These are phyloP conservation scores for Zygnema cylindricum DNA, from an alignment of 139 green algal species.

Conservation along the genomic window DNA sequence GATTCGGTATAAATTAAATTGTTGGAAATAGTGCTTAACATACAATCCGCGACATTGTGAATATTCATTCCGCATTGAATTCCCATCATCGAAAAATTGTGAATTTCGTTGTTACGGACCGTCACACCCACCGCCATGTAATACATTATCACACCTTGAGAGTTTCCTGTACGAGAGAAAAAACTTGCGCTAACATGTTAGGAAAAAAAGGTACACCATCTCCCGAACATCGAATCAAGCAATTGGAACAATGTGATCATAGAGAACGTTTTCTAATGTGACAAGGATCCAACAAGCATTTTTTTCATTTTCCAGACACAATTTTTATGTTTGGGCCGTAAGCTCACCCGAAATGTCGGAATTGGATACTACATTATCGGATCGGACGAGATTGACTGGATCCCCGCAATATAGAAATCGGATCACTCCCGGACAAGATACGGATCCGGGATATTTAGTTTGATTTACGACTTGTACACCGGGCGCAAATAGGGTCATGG, in stretches of 20 bases:
- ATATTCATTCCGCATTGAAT: background rate
- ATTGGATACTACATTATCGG: background rate
- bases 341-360: background rate
- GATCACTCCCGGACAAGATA: background rate
- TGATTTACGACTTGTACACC: background rate
- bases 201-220: too few relatives aligned
- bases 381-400: background rate
- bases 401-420: conserved; percentile 1
- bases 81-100: background rate
- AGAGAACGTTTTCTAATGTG: too few relatives aligned
- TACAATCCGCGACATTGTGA: conserved; percentile 12
- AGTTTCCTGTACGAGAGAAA: background rate
- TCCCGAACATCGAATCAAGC: too few relatives aligned
- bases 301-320: too few relatives aligned
- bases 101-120: conserved; percentile 31
- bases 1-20: conserved; percentile 18
- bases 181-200: background rate
- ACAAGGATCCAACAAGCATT: too few relatives aligned
- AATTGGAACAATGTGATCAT: too few relatives aligned
- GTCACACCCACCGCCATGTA: conserved; percentile 20
- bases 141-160: background rate
- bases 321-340: too few relatives aligned
- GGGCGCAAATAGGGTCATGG: background rate
- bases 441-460: too few relatives aligned
- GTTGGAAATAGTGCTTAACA: conserved; percentile 31